phyloP scores from a whole-genome alignment of 2,329 filamentous ascomycete genomes.

The Zymoseptoria brevis region DNA sequence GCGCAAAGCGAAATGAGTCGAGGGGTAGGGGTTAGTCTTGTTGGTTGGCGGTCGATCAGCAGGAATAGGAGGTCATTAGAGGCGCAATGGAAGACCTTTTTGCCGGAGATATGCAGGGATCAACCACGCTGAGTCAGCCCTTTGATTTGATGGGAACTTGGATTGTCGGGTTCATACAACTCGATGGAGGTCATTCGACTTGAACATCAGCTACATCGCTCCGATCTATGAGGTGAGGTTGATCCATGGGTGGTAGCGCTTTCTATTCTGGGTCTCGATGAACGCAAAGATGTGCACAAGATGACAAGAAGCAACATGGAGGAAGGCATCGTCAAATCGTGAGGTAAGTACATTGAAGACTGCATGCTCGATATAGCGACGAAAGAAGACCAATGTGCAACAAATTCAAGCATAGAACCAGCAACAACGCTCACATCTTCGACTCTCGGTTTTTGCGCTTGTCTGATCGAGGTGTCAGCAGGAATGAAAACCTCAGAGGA shows the following conservation, averaged over 20 bases:
- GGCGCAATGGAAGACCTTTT: background rate
- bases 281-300: background rate
- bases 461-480: conserved; percentile 4
- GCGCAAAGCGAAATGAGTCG: background rate
- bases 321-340: background rate
- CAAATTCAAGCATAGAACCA: background rate
- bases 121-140: background rate
- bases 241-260: too few species aligned
- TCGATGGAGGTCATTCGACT: too few species aligned
- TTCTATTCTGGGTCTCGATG: background rate
- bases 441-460: conserved; percentile 10
- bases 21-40: background rate
- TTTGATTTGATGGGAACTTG: background rate
- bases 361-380: background rate
- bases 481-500: too few species aligned
- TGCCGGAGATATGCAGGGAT: background rate
- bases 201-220: too few species aligned
- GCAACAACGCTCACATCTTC: conserved; percentile 9
- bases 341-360: background rate
- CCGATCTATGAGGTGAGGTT: background rate
- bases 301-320: background rate
- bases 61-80: background rate
- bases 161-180: background rate
- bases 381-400: background rate
- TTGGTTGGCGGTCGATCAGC: background rate